phyloP scores from a whole-genome alignment of 441 rosid genomes.

The Mallotus repandus region DNA sequence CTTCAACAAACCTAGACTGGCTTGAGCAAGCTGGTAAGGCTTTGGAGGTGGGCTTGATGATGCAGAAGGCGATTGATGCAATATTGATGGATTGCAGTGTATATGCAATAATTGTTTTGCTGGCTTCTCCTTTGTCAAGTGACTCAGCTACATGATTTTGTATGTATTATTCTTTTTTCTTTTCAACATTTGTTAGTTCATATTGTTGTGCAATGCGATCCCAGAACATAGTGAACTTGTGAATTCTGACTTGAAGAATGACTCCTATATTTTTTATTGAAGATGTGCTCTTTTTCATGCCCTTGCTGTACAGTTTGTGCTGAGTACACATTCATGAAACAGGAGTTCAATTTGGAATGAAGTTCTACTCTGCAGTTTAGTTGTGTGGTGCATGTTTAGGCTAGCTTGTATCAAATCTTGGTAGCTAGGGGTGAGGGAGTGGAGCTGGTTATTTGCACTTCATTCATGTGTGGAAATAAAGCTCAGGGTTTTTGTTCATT shows the following conservation, averaged over 20 bases:
- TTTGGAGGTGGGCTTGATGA: constrained; percentile 58
- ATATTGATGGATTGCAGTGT: constrained; percentile 67
- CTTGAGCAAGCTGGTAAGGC: constrained; percentile 56
- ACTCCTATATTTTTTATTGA: neutral
- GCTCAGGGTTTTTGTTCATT: neutral
- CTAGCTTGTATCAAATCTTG: neutral
- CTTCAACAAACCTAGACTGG: constrained; percentile 43
- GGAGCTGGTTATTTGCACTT: neutral
- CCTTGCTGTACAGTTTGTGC: neutral
- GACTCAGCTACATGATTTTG: constrained; percentile 20
- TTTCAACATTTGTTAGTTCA: neutral
- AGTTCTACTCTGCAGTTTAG: too few species aligned
- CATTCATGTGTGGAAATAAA: neutral
- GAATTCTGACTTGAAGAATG: neutral
- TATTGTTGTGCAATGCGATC: constrained; percentile 12
- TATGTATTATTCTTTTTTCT: neutral
- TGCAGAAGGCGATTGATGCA: constrained; percentile 65
- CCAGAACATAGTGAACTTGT: neutral
- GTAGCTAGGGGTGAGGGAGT: neutral
- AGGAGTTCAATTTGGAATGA: neutral
- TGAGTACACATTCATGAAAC: neutral
- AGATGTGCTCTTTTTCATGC: neutral
- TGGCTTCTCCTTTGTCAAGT: constrained; percentile 46
- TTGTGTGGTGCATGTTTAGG: neutral
- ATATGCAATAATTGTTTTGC: constrained; percentile 53